A percentile compares a stretch with the other conserved stretches of the same genome.
These are phyloP conservation scores for Diplodia corticola DNA, from an alignment of 2,329 filamentous ascomycete genomes.

Conservation along the genomic window DNA sequence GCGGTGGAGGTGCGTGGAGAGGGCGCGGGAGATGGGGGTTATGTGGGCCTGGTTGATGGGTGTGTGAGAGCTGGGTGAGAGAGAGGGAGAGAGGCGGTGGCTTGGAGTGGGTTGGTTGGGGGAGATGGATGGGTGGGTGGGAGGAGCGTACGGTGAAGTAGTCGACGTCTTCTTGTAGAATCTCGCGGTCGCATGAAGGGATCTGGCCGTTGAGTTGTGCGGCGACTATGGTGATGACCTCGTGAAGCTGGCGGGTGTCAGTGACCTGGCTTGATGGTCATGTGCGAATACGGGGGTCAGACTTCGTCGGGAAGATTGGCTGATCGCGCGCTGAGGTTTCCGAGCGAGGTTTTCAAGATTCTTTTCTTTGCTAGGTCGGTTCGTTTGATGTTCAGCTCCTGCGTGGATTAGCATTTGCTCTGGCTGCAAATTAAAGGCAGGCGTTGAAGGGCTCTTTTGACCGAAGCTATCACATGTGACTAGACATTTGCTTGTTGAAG, in stretches of 20 bases:
- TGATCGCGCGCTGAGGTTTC: slow-evolving; percentile 37
- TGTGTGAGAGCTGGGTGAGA: too few relatives aligned
- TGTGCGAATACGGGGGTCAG: neutral
- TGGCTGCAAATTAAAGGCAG: too few relatives aligned
- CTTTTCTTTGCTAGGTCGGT: slow-evolving; percentile 35
- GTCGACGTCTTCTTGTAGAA: slow-evolving; percentile 43
- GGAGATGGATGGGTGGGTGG: too few relatives aligned
- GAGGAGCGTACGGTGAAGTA: slow-evolving; percentile 38
- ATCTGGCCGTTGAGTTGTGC: slow-evolving; percentile 44
- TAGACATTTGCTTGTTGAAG: too few relatives aligned
- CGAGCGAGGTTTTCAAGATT: slow-evolving; percentile 39
- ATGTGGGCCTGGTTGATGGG: slow-evolving; percentile 37
- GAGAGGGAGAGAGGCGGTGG: too few relatives aligned
- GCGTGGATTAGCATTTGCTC: neutral
- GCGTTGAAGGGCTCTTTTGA: neutral
- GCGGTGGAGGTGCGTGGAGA: slow-evolving; percentile 37
- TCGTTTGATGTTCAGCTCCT: slow-evolving; percentile 43
- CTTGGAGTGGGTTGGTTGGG: neutral
- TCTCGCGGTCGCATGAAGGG: slow-evolving; percentile 37
- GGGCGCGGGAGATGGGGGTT: slow-evolving; percentile 33
- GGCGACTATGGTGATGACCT: slow-evolving; percentile 45
- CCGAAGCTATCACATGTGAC: too few relatives aligned
- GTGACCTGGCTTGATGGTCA: too few relatives aligned
- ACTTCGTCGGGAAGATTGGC: slow-evolving; percentile 44
- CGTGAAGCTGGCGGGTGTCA: slow-evolving; percentile 28